These are phyloP conservation scores for Malania oleifera DNA, from an alignment of 164 flowering plant genomes.

Conservation along the genomic window DNA sequence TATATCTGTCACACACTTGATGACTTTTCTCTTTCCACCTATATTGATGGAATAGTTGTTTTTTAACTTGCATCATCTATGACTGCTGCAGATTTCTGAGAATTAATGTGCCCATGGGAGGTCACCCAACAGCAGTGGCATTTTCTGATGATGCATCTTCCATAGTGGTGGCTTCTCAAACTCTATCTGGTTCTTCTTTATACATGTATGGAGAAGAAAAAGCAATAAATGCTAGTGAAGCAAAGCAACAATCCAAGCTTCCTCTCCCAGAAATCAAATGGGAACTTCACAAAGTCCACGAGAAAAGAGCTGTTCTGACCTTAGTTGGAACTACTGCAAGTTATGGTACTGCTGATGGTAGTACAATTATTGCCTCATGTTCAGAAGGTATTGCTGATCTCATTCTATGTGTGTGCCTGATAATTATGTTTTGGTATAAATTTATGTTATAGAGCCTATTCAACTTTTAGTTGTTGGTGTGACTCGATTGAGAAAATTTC, in stretches of 20 bases:
- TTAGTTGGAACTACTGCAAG: constrained; percentile 65
- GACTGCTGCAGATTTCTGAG: constrained; percentile 62
- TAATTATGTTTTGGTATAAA: no score
- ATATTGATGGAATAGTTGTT: no score
- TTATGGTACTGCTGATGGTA: constrained; percentile 93
- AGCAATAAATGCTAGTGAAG: constrained; percentile 36
- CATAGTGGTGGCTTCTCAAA: constrained; percentile 75
- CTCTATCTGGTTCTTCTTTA: constrained; percentile 67
- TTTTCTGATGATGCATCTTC: constrained; percentile 76
- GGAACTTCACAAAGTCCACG: constrained; percentile 90
- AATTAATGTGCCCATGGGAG: constrained; percentile 83
- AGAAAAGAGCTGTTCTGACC: constrained; percentile 54
- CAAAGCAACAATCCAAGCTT: constrained; percentile 62
- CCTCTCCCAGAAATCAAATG: constrained; percentile 92
- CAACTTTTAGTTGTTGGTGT: background rate
- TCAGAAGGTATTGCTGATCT: constrained; percentile 64
- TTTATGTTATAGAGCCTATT: background rate
- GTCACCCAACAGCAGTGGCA: constrained; percentile 75
- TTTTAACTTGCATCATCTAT: no score
- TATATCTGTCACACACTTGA: constrained; percentile 13
- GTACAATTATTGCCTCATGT: constrained; percentile 78
- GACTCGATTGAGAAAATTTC: background rate
- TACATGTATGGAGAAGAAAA: constrained; percentile 82
- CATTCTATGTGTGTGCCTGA: no score
- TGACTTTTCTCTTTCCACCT: background rate